Base-by-base conservation (phyloP, 345 rosid species). In the Citrus hindsii region DNA sequence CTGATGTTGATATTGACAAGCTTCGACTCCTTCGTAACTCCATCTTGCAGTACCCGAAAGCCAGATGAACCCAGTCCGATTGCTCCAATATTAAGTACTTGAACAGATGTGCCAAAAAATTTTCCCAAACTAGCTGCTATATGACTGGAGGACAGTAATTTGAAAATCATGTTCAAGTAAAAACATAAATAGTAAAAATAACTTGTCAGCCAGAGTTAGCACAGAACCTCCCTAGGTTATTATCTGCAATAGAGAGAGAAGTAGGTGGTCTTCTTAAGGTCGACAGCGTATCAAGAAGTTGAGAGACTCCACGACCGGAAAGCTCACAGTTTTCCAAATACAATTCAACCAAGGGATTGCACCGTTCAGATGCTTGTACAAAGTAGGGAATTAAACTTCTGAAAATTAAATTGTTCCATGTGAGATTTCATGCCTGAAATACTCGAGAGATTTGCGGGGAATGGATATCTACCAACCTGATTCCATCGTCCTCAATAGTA, bases 11-110 rank as follows among this genome's bases (percentile, higher is more conserved):
- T 87, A 61, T 87, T 83, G 69, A 82, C 81, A 72, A 95, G 90
- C 82, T 82, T 88, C 82, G 84, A 69, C 75, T 77, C 84, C 46
- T 79, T 71, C 25, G 62, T 83, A 53, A 84, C 78, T 37, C 79
- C 84, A 55, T 80, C 82, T 53, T 85, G 83, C 42, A 95, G 78
- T 67, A 85, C 90, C 83, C 48, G 80, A 85, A 95, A 95, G 79
- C 99, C 98, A 66, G 85, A 85, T 27, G 85, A 84, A 73, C 95
- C 95, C 66, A 95, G 83, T 80, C 99, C 98, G 76, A 91, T 88
- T 68, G 92, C 95, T 80, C 86, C 91, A 73, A 93, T 84, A 83
- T 92, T 84, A 79, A 95, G 85, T 73, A 83, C 83, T 84, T 76
- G 87, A 67, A 91, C 79, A 24, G 85, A 67, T 51, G 90, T 56